Evolutionary conservation across 371 early-diverging fungal genomes (phyloP).

Genomic region (Actinomortierella wolfii): DNA sequence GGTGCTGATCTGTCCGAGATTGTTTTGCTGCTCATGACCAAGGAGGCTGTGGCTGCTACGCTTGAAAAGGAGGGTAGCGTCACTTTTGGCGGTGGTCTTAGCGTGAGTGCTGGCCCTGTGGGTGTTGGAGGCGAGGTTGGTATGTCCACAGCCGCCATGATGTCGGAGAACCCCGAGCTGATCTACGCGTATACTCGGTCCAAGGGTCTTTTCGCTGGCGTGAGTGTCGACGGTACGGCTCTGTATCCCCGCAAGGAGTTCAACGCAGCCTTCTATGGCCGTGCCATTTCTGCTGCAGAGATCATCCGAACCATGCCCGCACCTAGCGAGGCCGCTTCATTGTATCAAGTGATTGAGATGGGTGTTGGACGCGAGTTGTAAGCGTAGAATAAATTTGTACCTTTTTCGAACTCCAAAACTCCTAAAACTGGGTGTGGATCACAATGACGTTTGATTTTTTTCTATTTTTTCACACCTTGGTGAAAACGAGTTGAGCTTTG

Average conservation of each 20-base stretch:
- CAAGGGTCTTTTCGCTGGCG: constrained; percentile 79
- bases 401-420: not conserved
- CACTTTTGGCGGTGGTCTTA: constrained; percentile 40
- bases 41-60: constrained; percentile 74
- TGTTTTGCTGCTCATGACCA: constrained; percentile 79
- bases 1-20: constrained; percentile 87
- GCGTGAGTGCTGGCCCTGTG: constrained; percentile 79
- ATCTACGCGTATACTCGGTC: constrained; percentile 73
- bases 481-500: too few relatives aligned
- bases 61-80: constrained; percentile 38
- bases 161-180: constrained; percentile 50
- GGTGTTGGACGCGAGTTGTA: constrained; percentile 41
- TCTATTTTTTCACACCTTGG: not conserved
- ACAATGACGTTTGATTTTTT: not conserved
- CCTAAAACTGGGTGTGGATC: too few relatives aligned
- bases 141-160: constrained; percentile 56
- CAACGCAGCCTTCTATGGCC: constrained; percentile 58
- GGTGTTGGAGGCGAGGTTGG: constrained; percentile 81
- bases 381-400: not conserved
- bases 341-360: constrained; percentile 39
- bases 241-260: constrained; percentile 60
- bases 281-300: constrained; percentile 55
- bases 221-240: constrained; percentile 61
- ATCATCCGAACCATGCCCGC: constrained; percentile 48
- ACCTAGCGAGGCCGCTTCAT: constrained; percentile 40